Percentiles rank a stretch among this genome's conserved stretches.
Conservation (phyloP, 2,329 filamentous ascomycete species). For the Intubia oerlemansii region DNA sequence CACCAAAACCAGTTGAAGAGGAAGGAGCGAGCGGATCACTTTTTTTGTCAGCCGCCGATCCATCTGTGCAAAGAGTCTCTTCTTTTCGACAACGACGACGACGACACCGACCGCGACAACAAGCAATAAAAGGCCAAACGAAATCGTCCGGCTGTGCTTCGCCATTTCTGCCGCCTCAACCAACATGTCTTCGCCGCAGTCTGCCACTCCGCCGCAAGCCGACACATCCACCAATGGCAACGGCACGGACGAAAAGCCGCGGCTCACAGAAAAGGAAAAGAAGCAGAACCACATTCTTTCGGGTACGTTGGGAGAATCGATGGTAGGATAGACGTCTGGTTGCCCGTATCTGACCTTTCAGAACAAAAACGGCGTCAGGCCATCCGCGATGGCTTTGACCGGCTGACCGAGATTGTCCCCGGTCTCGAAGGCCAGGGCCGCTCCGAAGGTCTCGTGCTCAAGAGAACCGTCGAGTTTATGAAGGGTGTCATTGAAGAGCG, state of each 20-base stretch:
- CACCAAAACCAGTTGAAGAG: too few species aligned
- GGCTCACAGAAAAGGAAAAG: constrained; percentile 19
- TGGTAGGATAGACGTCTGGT: neutral
- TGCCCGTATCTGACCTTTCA: constrained; percentile 6
- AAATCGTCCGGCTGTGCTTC: too few species aligned
- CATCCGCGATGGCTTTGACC: constrained; percentile 69
- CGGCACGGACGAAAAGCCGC: constrained; percentile 15
- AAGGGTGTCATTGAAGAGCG: constrained; percentile 36
- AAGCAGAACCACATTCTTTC: constrained; percentile 17
- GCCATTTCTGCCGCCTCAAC: too few species aligned
- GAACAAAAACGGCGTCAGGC: constrained; percentile 23
- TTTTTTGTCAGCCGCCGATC: too few species aligned
- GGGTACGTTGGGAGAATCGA: constrained; percentile 8
- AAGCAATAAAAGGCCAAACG: too few species aligned
- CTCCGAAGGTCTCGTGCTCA: constrained; percentile 68
- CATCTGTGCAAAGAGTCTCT: too few species aligned
- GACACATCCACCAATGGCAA: too few species aligned
- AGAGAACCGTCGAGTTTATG: constrained; percentile 46
- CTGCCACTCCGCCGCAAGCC: too few species aligned
- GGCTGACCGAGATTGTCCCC: constrained; percentile 59
- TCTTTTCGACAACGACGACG: too few species aligned
- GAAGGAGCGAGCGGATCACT: too few species aligned
- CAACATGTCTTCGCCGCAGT: too few species aligned
- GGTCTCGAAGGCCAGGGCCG: constrained; percentile 65
- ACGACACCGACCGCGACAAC: too few species aligned